Base-by-base conservation (phyloP, 345 rosid genomes). In the Aegle marmelos region DNA sequence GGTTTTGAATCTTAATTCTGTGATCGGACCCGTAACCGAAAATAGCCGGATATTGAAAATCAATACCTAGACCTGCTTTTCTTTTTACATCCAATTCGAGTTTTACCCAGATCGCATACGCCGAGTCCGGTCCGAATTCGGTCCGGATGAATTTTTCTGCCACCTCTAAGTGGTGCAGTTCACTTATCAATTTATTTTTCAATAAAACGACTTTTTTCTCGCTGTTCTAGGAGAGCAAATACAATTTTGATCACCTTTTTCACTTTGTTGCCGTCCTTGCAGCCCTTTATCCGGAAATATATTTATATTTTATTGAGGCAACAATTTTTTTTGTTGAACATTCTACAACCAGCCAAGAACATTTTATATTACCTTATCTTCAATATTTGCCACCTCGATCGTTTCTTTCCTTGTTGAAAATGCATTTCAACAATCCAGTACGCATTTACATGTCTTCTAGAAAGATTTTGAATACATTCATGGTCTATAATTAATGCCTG, bases 221-320 rank as follows among this genome's bases (percentile, higher is more conserved):
- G 7, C 67, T 39, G 68, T 10, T 60, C 16, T 60, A 60, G 56
- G 25, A 73, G 25, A 50, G 33, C 67, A 17, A 21, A 33, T 37
- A 34, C 58, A 56, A 33, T 56, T 62, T 57, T 50, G 1, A 56
- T 61, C 41, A 27, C 24, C 58, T 74, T 61, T 73, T 61, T 4
- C 37, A 9, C 48, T 28, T 75, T 63, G 78, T 64, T 30, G 17
- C 37, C 22, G 78, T 64, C 70, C 50, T 22, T 64, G 76, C 27
- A 27, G 56, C 68, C 9, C 56, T 41, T 60, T 73, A 39, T 39
- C 36, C 11, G 17, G 76, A 73, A 73, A 48, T 63, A 73, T 14
- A 73, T 36, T n/a, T 24, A 39, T 41, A 41, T 10, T 68, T 68
- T n/a, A 68, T 39, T 59, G 57, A 63, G 60, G 78, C 78, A 48